Evolutionary conservation across 495 filamentous ascomycete species (phyloP).

Genomic region (Antarctomyces pellizariae): DNA sequence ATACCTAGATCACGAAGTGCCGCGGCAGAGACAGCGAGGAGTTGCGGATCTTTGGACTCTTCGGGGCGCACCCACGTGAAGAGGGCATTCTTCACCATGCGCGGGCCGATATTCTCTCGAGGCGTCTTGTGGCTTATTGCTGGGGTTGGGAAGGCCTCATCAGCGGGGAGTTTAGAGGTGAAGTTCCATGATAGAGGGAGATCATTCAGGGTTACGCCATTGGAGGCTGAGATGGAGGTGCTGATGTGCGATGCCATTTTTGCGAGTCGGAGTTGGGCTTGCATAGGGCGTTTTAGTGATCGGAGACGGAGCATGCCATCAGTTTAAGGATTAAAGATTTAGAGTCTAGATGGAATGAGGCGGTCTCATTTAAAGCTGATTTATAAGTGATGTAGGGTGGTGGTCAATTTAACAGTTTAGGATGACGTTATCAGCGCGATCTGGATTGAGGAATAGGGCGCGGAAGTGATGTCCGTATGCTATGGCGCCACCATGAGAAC

Average conservation of each 20-base stretch:
- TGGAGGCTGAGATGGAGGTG: slow-evolving; percentile 7
- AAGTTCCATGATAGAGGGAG: slow-evolving; percentile 75
- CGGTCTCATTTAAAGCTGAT: too few species aligned
- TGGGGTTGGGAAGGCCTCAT: slow-evolving; percentile 61
- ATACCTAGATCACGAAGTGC: slow-evolving; percentile 67
- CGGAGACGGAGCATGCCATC: too few species aligned
- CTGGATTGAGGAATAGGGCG: too few species aligned
- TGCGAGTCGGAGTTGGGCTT: slow-evolving; percentile 15
- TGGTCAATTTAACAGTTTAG: too few species aligned
- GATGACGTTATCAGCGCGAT: too few species aligned
- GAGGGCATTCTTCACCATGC: slow-evolving; percentile 62
- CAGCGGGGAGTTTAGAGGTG: slow-evolving; percentile 54
- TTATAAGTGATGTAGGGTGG: too few species aligned
- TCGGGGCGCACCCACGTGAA: slow-evolving; percentile 85
- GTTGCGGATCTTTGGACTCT: slow-evolving; percentile 38
- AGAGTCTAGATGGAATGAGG: too few species aligned
- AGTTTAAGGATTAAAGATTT: too few species aligned
- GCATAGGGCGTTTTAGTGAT: slow-evolving; percentile 6
- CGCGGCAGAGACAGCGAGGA: slow-evolving; percentile 52
- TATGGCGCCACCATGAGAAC: too few species aligned
- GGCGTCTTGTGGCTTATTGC: slow-evolving; percentile 56
- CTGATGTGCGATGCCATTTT: slow-evolving; percentile 33
- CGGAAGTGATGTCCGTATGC: too few species aligned
- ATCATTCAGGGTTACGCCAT: slow-evolving; percentile 29
- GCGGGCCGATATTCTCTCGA: slow-evolving; percentile 50